Percentiles rank a stretch among this genome's conserved stretches.
Conservation (phyloP, 768 basidiomycete genomes). For the Lactarius akahatsu region DNA sequence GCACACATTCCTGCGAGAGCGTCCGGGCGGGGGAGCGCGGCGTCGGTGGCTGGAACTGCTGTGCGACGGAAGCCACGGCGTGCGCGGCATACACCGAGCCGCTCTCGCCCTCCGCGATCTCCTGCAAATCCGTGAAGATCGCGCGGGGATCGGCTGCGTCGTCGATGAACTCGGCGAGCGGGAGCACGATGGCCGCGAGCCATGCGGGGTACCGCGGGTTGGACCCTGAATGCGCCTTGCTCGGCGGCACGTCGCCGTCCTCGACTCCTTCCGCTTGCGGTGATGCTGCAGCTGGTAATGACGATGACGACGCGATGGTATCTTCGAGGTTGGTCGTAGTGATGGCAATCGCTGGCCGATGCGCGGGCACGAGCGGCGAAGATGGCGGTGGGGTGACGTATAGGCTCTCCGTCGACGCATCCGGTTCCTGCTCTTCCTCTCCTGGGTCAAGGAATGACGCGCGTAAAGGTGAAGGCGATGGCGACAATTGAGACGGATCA, state of each 20-base stretch:
- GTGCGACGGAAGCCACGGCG: conserved; percentile 9
- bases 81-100: conserved; percentile 62
- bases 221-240: conserved; percentile 1
- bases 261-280: not conserved
- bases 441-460: conserved; percentile 13
- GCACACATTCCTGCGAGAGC: not conserved
- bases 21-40: conserved; percentile 23
- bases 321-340: conserved; percentile 4
- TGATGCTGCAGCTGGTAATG: not conserved
- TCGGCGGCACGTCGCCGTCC: not conserved
- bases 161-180: conserved; percentile 63
- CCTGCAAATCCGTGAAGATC: conserved; percentile 65
- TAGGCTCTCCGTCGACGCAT: not conserved
- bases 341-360: conserved; percentile 8
- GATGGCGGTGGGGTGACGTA: conserved; percentile 14
- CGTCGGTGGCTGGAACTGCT: conserved; percentile 19
- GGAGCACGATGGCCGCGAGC: conserved; percentile 58
- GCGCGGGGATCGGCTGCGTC: conserved; percentile 59
- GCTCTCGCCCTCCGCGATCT: conserved; percentile 82
- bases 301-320: not conserved
- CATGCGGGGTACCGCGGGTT: conserved; percentile 58
- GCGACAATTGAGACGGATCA: conserved; percentile 14
- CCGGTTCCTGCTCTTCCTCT: not conserved
- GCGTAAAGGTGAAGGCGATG: conserved; percentile 20
- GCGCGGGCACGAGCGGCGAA: not conserved